Evolutionary conservation across 2,329 filamentous ascomycete genomes (phyloP).

Genomic region (Penicillium glabrum): DNA sequence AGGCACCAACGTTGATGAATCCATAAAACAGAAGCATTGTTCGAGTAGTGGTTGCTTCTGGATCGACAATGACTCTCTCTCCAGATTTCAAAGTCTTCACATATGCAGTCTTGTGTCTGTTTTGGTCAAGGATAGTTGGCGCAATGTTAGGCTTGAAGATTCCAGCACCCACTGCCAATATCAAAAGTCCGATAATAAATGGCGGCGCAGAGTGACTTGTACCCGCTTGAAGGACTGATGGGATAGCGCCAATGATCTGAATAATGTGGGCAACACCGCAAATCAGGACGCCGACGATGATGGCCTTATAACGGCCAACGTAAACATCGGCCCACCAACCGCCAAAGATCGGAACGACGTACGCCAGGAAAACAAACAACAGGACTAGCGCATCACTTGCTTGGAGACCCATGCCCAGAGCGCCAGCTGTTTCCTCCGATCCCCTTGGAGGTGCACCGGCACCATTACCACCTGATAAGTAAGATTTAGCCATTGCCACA

Average conservation of each 20-base stretch:
- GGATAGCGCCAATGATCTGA: constrained; percentile 39
- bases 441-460: constrained; percentile 30
- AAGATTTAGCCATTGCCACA: neutral
- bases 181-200: constrained; percentile 40
- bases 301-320: constrained; percentile 33
- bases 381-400: constrained; percentile 54
- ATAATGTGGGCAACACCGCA: constrained; percentile 39
- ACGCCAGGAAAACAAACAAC: constrained; percentile 55
- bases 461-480: constrained; percentile 15
- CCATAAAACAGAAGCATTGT: constrained; percentile 39
- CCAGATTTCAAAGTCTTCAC: constrained; percentile 45
- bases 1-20: constrained; percentile 34
- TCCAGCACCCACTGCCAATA: constrained; percentile 42
- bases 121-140: constrained; percentile 47
- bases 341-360: constrained; percentile 55
- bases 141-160: constrained; percentile 45
- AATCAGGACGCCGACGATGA: constrained; percentile 41
- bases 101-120: constrained; percentile 39
- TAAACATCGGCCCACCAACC: constrained; percentile 30
- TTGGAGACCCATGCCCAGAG: constrained; percentile 57
- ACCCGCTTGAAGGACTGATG: constrained; percentile 42
- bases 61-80: constrained; percentile 50
- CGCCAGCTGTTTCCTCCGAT: constrained; percentile 53
- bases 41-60: constrained; percentile 44
- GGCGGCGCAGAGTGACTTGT: constrained; percentile 34